A percentile compares a stretch with the other conserved stretches of the same genome.
phyloP scores from a whole-genome alignment of 257 asterid genomes.

The Verbascum thapsus region DNA sequence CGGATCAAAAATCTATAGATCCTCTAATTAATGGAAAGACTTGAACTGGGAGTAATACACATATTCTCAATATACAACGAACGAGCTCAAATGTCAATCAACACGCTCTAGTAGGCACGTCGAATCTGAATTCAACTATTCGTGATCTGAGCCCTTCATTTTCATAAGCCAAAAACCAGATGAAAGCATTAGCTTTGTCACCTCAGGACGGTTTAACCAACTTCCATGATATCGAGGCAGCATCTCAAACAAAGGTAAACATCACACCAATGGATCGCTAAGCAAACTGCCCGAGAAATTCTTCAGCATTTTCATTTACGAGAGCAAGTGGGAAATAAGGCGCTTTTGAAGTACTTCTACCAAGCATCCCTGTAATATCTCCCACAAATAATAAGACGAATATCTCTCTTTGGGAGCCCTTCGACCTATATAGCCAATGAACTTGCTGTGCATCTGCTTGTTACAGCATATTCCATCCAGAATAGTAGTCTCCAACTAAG shows the following conservation, averaged over 20 bases:
- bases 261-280: slow-evolving; percentile 4
- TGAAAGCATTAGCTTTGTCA: slow-evolving; percentile 11
- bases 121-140: neutral
- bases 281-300: slow-evolving; percentile 9
- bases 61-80: no score
- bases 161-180: slow-evolving; percentile 12
- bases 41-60: no score
- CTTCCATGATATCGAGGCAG: slow-evolving; percentile 25
- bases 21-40: no score
- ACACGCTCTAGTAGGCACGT: slow-evolving; percentile 9
- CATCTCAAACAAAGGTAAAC: neutral
- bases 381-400: slow-evolving; percentile 15
- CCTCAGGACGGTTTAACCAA: slow-evolving; percentile 4
- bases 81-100: slow-evolving; percentile 4
- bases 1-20: no score
- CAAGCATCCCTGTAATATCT: slow-evolving; percentile 14
- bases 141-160: slow-evolving; percentile 14
- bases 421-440: slow-evolving; percentile 18
- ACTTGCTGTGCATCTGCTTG: slow-evolving; percentile 15
- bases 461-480: slow-evolving; percentile 18
- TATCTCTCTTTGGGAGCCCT: slow-evolving; percentile 28
- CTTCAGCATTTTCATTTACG: slow-evolving; percentile 23
- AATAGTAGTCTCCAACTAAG: slow-evolving; percentile 26
- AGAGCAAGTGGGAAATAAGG: slow-evolving; percentile 13
- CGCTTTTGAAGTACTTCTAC: slow-evolving; percentile 15